phyloP scores from a whole-genome alignment of 2,329 filamentous ascomycete species.

The Fusarium secorum region DNA sequence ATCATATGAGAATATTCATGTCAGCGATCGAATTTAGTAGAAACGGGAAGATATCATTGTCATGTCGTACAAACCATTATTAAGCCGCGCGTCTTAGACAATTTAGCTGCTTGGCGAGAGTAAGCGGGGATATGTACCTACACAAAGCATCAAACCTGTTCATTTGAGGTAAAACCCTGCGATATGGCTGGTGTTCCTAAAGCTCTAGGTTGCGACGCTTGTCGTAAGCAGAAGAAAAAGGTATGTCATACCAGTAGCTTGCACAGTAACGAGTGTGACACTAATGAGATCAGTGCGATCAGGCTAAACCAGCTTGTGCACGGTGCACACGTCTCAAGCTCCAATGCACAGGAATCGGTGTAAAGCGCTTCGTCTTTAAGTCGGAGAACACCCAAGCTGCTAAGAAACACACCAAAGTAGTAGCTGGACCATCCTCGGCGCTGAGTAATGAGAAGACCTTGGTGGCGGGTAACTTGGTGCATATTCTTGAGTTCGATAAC shows the following conservation, averaged over 20 bases:
- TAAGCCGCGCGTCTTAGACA: conserved; percentile 1
- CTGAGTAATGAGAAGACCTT: neutral
- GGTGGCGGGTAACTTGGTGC: neutral
- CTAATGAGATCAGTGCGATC: conserved; percentile 20
- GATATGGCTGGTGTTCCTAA: conserved; percentile 18
- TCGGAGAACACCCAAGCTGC: neutral
- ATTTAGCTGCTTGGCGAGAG: neutral
- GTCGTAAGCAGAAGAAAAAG: conserved; percentile 20
- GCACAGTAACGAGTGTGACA: too few species aligned
- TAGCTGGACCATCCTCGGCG: neutral
- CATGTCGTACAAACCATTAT: neutral
- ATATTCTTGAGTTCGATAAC: neutral
- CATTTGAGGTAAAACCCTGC: neutral
- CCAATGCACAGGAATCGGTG: neutral
- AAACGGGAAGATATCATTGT: fast-evolving
- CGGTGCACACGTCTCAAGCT: conserved; percentile 4
- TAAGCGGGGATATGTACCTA: neutral
- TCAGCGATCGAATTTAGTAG: neutral
- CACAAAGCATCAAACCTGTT: neutral
- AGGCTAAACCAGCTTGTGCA: conserved; percentile 7
- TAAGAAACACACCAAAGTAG: neutral
- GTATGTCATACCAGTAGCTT: too few species aligned
- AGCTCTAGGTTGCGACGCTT: neutral
- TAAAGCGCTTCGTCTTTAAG: conserved; percentile 13
- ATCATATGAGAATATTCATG: neutral